Conservation (phyloP, 2,329 filamentous ascomycete species). For the Tolypocladium album region DNA sequence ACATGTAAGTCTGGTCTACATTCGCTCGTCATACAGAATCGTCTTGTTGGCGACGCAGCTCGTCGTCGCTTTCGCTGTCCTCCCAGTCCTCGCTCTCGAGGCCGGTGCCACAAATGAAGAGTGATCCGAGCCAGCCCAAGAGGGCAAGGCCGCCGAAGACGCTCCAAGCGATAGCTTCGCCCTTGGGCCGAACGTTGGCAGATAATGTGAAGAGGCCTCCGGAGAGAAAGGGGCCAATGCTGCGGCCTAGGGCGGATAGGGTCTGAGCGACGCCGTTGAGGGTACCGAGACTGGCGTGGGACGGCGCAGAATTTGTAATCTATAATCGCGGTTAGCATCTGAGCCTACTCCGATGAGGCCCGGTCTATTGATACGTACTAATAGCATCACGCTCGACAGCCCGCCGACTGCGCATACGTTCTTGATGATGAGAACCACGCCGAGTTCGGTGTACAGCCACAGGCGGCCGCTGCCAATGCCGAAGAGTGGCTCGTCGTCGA, state of each 20-base stretch:
- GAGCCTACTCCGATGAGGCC: background rate
- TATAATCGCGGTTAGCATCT: slow-evolving; percentile 20
- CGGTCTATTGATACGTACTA: slow-evolving; percentile 44
- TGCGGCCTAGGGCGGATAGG: slow-evolving; percentile 79
- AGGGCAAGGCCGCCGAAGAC: slow-evolving; percentile 77
- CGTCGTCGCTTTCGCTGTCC: slow-evolving; percentile 18
- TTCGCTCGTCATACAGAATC: background rate
- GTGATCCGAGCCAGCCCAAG: slow-evolving; percentile 67
- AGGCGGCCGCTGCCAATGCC: slow-evolving; percentile 51
- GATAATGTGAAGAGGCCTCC: slow-evolving; percentile 78
- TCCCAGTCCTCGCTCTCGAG: slow-evolving; percentile 49
- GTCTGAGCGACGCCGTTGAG: slow-evolving; percentile 93
- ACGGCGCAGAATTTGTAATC: slow-evolving; percentile 90
- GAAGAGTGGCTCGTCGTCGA: slow-evolving; percentile 43
- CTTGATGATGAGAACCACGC: slow-evolving; percentile 70
- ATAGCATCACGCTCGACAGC: slow-evolving; percentile 74
- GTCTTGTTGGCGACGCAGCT: background rate
- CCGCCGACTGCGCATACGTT: slow-evolving; percentile 85
- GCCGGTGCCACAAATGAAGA: slow-evolving; percentile 58
- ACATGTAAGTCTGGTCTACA: background rate
- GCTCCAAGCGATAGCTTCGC: slow-evolving; percentile 77
- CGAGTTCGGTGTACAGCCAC: slow-evolving; percentile 76
- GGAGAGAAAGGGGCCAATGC: slow-evolving; percentile 78
- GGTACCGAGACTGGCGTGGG: slow-evolving; percentile 74
- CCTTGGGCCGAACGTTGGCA: slow-evolving; percentile 62